phyloP scores from a whole-genome alignment of 2,329 filamentous ascomycete species.

The Capronia coronata region DNA sequence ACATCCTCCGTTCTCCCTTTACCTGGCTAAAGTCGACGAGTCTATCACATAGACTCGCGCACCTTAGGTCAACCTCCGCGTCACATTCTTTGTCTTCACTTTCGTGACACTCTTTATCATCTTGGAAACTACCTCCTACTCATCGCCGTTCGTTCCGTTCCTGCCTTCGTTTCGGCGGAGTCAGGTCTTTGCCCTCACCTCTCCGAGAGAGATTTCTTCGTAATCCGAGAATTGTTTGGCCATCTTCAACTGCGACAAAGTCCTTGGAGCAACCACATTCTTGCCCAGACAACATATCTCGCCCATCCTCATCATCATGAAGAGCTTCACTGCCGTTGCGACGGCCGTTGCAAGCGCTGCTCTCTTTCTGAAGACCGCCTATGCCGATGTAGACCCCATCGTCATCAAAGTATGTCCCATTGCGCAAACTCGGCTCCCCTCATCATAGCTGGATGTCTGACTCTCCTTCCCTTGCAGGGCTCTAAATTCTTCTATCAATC shows the following conservation, averaged over 20 bases:
- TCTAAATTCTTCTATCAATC: constrained; percentile 86
- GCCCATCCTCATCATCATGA: constrained; percentile 25
- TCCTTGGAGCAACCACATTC: constrained; percentile 7
- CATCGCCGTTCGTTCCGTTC: constrained; percentile 22
- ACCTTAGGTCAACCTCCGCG: background rate
- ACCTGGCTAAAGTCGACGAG: background rate
- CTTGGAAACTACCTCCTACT: too few relatives aligned
- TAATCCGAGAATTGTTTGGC: constrained; percentile 4
- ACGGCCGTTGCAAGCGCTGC: constrained; percentile 26
- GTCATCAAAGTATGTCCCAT: constrained; percentile 55
- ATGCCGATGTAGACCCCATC: constrained; percentile 48
- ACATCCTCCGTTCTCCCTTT: background rate
- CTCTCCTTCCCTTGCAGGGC: constrained; percentile 45
- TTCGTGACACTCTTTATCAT: constrained; percentile 8
- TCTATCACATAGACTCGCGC: background rate
- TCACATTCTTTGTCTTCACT: too few relatives aligned
- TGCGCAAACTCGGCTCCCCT: background rate
- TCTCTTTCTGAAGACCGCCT: constrained; percentile 24
- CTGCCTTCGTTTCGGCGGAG: constrained; percentile 18
- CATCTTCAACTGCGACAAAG: constrained; percentile 7
- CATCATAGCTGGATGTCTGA: constrained; percentile 1
- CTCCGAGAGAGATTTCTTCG: constrained; percentile 3
- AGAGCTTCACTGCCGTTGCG: constrained; percentile 23
- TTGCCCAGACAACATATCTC: constrained; percentile 7
- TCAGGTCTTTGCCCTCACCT: constrained; percentile 11